These are phyloP conservation scores for Silene coronaria DNA, from an alignment of 179 eudicot species.

Conservation along the genomic window DNA sequence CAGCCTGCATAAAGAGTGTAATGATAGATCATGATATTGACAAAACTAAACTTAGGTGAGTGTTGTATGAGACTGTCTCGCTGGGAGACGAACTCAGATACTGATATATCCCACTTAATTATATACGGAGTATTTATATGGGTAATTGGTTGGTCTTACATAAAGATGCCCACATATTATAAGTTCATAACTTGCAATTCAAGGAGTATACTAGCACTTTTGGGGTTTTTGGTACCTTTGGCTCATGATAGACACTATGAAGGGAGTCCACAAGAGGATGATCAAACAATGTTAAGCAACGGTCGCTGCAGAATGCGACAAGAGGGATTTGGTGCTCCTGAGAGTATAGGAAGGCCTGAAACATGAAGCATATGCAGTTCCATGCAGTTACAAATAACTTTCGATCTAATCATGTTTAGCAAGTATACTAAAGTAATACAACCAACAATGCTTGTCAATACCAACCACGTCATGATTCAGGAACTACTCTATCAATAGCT, in stretches of 20 bases:
- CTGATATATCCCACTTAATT: background rate
- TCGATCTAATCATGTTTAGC: background rate
- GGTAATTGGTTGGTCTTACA: no score
- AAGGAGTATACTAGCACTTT: background rate
- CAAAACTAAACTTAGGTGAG: background rate
- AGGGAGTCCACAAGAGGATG: constrained; percentile 80
- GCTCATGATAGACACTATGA: constrained; percentile 77
- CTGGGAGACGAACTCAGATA: background rate
- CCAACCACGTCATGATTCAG: no score
- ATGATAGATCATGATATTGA: background rate
- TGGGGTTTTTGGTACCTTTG: constrained; percentile 53
- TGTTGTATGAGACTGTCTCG: no score
- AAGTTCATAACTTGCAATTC: background rate
- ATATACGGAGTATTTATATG: no score
- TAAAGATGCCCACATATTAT: no score
- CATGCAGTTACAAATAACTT: background rate
- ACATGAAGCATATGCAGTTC: constrained; percentile 7
- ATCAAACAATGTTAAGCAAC: constrained; percentile 77
- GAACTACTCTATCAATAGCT: no score
- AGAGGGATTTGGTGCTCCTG: constrained; percentile 64
- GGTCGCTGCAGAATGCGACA: constrained; percentile 75
- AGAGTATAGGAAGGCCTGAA: constrained; percentile 76
- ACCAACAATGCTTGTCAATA: background rate
- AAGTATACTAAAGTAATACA: background rate
- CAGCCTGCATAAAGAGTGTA: constrained; percentile 50